Evolutionary conservation across 495 filamentous ascomycete genomes (phyloP).

Genomic region (Daldinia concentrica): DNA sequence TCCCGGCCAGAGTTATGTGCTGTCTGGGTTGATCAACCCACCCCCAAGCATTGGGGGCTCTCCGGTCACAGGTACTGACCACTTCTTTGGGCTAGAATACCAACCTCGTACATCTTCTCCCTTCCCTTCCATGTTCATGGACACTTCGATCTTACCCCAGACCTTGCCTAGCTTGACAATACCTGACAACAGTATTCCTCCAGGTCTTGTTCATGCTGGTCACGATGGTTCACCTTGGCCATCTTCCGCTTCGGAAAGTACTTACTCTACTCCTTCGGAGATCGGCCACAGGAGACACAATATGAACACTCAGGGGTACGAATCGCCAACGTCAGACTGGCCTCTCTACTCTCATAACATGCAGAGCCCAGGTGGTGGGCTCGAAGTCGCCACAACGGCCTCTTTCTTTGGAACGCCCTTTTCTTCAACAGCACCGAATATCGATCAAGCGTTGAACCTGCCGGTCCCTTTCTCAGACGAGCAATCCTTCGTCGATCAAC

Average conservation of each 20-base stretch:
- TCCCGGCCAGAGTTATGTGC: conserved; percentile 29
- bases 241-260: conserved; percentile 60
- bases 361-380: conserved; percentile 38
- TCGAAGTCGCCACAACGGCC: conserved; percentile 43
- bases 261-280: conserved; percentile 61
- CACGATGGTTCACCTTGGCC: conserved; percentile 58
- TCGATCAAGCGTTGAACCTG: conserved; percentile 38
- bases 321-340: conserved; percentile 44
- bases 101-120: conserved; percentile 43
- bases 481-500: conserved; percentile 35
- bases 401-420: conserved; percentile 37
- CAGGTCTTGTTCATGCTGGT: conserved; percentile 43
- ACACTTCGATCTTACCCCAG: conserved; percentile 23
- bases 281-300: conserved; percentile 29
- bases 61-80: conserved; percentile 30
- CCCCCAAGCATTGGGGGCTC: conserved; percentile 42
- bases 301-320: conserved; percentile 21
- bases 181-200: conserved; percentile 45
- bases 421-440: conserved; percentile 31
- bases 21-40: conserved; percentile 23
- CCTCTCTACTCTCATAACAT: conserved; percentile 30
- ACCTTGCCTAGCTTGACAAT: conserved; percentile 44
- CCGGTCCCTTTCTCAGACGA: conserved; percentile 42
- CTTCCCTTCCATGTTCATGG: conserved; percentile 32
- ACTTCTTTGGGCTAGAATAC: conserved; percentile 29